These are phyloP conservation scores for Leavenworthia alabamica DNA, from an alignment of 345 rosid species.

Conservation along the genomic window DNA sequence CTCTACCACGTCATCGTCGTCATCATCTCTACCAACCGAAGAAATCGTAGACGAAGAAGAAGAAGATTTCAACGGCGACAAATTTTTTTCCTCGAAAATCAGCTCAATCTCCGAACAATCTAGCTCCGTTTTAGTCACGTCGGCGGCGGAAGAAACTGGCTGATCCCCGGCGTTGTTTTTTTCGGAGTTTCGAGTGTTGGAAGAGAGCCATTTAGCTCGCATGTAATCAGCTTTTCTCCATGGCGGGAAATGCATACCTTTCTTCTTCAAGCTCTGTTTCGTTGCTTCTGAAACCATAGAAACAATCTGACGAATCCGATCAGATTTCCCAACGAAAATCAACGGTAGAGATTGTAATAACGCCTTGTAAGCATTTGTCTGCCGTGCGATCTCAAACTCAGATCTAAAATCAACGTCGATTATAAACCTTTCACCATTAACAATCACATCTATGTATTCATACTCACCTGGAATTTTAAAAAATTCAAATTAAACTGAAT, in stretches of 20 bases:
- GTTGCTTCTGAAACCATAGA: conserved; percentile 78
- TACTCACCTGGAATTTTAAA: conserved; percentile 57
- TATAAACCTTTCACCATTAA: conserved; percentile 53
- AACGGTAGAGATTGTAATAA: conserved; percentile 65
- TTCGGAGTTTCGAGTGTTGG: conserved; percentile 36
- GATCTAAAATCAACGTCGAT: conserved; percentile 82
- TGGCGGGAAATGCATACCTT: conserved; percentile 83
- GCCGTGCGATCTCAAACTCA: conserved; percentile 85
- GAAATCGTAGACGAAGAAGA: not conserved
- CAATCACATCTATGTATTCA: conserved; percentile 74
- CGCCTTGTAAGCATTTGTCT: conserved; percentile 58
- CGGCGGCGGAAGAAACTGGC: not conserved
- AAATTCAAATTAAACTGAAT: not conserved
- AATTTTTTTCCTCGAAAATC: conserved; percentile 42
- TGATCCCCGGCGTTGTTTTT: not conserved
- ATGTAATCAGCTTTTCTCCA: conserved; percentile 88
- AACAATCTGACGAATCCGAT: conserved; percentile 67
- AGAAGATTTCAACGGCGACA: conserved; percentile 3
- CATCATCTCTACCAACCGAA: not conserved
- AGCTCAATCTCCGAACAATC: conserved; percentile 42
- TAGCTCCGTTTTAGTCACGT: conserved; percentile 10
- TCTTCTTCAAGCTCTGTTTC: conserved; percentile 78
- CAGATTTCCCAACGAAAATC: conserved; percentile 75
- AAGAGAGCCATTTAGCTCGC: conserved; percentile 80
- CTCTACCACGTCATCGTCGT: conserved; percentile 21